Evolutionary conservation across 2,329 filamentous ascomycete genomes (phyloP).

Genomic region (Cordyceps fumosorosea): DNA sequence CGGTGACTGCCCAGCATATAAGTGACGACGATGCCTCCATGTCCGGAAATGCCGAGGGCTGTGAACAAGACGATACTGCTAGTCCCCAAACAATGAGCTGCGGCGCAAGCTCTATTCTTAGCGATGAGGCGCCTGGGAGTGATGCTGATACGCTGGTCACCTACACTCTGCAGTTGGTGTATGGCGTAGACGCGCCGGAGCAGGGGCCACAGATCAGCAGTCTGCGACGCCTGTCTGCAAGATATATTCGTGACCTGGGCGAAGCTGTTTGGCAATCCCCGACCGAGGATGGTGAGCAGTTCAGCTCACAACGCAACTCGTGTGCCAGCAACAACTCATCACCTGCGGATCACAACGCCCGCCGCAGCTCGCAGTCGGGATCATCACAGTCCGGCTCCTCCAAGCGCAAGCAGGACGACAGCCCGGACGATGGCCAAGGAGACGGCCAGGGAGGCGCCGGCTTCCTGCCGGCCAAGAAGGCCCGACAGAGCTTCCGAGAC

Average conservation of each 20-base stretch:
- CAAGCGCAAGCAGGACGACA: conserved; percentile 19
- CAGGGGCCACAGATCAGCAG: background rate
- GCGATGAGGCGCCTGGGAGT: conserved; percentile 26
- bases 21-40: background rate
- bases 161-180: conserved; percentile 31
- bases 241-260: conserved; percentile 28
- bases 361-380: background rate
- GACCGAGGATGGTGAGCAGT: background rate
- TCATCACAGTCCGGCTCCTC: conserved; percentile 11
- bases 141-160: conserved; percentile 30
- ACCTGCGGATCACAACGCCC: background rate
- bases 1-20: background rate
- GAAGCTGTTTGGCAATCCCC: conserved; percentile 21
- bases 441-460: conserved; percentile 23
- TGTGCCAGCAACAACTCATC: background rate
- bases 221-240: conserved; percentile 25
- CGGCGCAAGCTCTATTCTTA: conserved; percentile 17
- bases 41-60: background rate
- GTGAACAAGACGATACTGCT: conserved; percentile 13
- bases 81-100: background rate
- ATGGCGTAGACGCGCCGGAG: conserved; percentile 31
- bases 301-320: background rate
- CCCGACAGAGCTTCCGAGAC: conserved; percentile 26
- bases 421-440: conserved; percentile 29
- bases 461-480: conserved; percentile 23